Evolutionary conservation across 257 asterid species (phyloP).

Genomic region (Anisodus acutangulus): DNA sequence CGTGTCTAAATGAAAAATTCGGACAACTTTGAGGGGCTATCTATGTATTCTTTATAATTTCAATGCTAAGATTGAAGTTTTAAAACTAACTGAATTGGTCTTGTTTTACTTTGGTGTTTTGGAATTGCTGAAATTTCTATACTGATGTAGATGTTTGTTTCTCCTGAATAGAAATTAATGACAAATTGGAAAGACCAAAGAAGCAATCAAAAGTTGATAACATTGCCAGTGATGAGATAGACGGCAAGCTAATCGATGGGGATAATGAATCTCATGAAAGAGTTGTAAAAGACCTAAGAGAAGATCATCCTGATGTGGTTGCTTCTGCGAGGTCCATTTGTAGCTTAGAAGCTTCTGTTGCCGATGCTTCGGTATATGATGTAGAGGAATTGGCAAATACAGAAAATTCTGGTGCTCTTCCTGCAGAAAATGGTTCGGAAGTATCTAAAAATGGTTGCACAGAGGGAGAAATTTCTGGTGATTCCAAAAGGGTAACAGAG

Average conservation of each 20-base stretch:
- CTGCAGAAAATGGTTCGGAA: conserved; percentile 38
- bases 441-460: conserved; percentile 32
- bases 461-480: conserved; percentile 31
- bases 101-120: background rate
- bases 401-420: conserved; percentile 32
- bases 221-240: conserved; percentile 36
- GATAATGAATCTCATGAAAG: conserved; percentile 37
- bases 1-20: background rate
- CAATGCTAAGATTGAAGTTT: background rate
- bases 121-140: conserved; percentile 10
- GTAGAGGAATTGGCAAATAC: conserved; percentile 27
- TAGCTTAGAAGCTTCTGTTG: conserved; percentile 35
- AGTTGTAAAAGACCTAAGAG: conserved; percentile 35
- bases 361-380: conserved; percentile 32
- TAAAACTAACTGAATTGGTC: background rate
- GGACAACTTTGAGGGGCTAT: background rate
- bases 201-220: conserved; percentile 35
- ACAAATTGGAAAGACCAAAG: conserved; percentile 45
- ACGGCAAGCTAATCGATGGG: conserved; percentile 41
- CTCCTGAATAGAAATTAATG: conserved; percentile 47
- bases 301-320: conserved; percentile 35
- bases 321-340: conserved; percentile 37
- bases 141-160: conserved; percentile 27
- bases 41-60: conserved; percentile 10
- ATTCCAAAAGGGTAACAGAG: conserved; percentile 28